Base-by-base conservation (phyloP, 495 filamentous ascomycete genomes). In the Hypoxylon lienhwacheense region DNA sequence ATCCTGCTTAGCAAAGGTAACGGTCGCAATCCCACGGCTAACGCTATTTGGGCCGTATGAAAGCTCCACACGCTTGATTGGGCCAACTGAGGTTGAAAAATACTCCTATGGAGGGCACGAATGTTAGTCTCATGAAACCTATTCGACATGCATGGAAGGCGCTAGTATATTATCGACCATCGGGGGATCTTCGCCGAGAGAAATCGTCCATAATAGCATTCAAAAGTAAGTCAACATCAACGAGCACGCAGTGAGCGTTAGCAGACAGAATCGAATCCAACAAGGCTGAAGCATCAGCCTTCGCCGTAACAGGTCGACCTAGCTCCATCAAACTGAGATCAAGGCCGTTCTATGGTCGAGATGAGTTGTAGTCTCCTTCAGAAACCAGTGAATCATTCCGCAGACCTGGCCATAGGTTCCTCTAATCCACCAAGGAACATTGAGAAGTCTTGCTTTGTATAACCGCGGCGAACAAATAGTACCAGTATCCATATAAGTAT, bases 31-130 rank as follows among this genome's bases (percentile, higher is more conserved):
- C 45, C 93, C 93, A 69, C 90, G 89, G 80, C 91, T 97, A 22
- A 79, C 80, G 40, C 93, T 91, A 65, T 89, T 90, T 33, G 91
- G 88, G 64, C 91, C 92, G 71, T 97, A 97, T 24, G 88, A 90
- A 63, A 98, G 79, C 66, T 88, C 82, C 39, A 88, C 88, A 71
- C 80, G 83, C 80, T 90, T 96, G 71, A 97, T 86, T 41, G 88
- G 85, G 34, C 92, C 95, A 74, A 95, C 81, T 64, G 88, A 85
- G 69, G 89, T 87, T 65, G 76, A 70, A 74, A 98, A 96, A 73
- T 96, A 98, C 76, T 97, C 93, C 93, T 98, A 92, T 75, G 69
- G 56, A 63, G 67, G 63, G 64, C 65, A 67, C 53, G 55, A 58
- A 61, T 33, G 62, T 67, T 67, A 67, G 65, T 67, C 22, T 58